phyloP scores from a whole-genome alignment of 75 land plant species.

The Adiantum capillusveneris region DNA sequence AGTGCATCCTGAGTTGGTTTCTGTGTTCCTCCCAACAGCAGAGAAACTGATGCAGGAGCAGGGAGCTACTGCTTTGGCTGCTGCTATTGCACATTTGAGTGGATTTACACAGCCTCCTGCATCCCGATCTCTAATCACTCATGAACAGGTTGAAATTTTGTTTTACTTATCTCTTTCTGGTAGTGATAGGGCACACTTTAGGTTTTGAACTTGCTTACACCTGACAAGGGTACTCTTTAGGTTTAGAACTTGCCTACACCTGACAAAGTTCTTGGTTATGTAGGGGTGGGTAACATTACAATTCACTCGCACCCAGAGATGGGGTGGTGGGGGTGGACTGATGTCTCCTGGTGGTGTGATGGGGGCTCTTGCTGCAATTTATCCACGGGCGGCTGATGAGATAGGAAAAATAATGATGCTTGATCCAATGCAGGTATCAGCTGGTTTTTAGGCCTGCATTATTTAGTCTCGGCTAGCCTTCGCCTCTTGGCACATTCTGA shows the following conservation, averaged over 20 bases:
- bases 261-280: too few relatives aligned
- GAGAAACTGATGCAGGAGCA: slow-evolving; percentile 52
- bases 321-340: slow-evolving; percentile 28
- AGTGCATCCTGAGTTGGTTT: slow-evolving; percentile 75
- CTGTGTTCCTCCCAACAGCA: slow-evolving; percentile 71
- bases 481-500: background rate
- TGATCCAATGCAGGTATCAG: background rate
- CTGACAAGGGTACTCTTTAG: background rate
- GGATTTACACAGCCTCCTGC: slow-evolving; percentile 90
- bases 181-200: too few relatives aligned
- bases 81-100: slow-evolving; percentile 90
- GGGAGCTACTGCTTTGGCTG: slow-evolving; percentile 72
- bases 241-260: background rate
- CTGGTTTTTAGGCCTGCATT: too few relatives aligned
- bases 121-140: slow-evolving; percentile 74
- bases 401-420: slow-evolving; percentile 58
- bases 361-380: slow-evolving; percentile 71
- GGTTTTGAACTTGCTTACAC: background rate
- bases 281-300: slow-evolving; percentile 90
- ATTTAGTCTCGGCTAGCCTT: too few relatives aligned
- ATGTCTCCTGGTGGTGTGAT: slow-evolving; percentile 72
- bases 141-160: slow-evolving; percentile 53
- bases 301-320: slow-evolving; percentile 44
- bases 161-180: too few relatives aligned
- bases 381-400: slow-evolving; percentile 71